A percentile compares a stretch with the other conserved stretches of the same genome.
Evolutionary conservation across 2,329 filamentous ascomycete species (phyloP).

Genomic region (Fusarium nygamai): DNA sequence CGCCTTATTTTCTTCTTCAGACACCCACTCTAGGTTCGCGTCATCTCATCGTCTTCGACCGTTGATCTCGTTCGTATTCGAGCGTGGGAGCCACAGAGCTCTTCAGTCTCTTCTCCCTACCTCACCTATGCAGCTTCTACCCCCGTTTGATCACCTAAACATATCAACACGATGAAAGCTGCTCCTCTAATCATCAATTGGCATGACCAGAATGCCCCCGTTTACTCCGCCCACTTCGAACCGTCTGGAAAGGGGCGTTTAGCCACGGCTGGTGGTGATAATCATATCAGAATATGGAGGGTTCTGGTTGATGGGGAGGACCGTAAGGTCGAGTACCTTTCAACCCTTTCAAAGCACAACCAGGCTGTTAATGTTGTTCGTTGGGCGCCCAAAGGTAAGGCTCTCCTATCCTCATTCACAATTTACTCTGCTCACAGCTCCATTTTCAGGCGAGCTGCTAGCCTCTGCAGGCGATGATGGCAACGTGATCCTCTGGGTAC

Average conservation of each 20-base stretch:
- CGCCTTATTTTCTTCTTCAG: conserved; percentile 6
- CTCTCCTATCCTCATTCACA: background rate
- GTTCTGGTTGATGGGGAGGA: conserved; percentile 87
- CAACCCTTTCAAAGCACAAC: conserved; percentile 91
- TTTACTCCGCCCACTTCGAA: conserved; percentile 98
- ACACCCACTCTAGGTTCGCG: background rate
- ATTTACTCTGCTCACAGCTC: conserved; percentile 26
- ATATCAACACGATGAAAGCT: conserved; percentile 81
- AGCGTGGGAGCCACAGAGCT: conserved; percentile 31
- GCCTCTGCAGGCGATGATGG: conserved; percentile 97
- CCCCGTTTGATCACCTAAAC: conserved; percentile 40
- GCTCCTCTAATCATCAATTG: conserved; percentile 96
- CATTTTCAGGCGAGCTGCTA: conserved; percentile 79
- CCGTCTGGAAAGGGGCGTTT: conserved; percentile 89
- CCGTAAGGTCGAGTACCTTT: conserved; percentile 89
- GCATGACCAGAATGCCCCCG: conserved; percentile 96
- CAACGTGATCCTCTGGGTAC: conserved; percentile 96
- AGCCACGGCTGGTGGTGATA: conserved; percentile 94
- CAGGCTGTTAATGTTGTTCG: conserved; percentile 98
- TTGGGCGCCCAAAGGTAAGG: conserved; percentile 89
- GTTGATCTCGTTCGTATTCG: conserved; percentile 10
- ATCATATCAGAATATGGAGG: conserved; percentile 95
- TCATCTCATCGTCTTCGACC: background rate
- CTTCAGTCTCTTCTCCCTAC: conserved; percentile 34
- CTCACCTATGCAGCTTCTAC: conserved; percentile 45